Evolutionary conservation across 2,329 filamentous ascomycete species (phyloP).

Genomic region (Pseudogymnoascus sp.): DNA sequence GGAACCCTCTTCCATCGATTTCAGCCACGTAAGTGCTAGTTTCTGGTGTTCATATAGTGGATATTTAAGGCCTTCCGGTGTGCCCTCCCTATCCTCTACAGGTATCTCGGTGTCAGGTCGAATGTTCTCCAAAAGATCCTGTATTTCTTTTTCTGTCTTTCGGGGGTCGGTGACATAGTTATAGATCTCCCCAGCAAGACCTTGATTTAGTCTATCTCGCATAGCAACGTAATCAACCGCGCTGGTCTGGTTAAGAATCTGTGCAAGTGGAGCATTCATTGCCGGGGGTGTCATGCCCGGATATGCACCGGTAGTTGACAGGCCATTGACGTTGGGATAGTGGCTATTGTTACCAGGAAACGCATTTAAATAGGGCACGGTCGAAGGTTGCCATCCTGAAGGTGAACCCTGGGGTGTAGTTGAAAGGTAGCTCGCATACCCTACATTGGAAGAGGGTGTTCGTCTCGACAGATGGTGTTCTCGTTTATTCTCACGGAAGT

Average conservation of each 20-base stretch:
- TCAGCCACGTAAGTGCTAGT: constrained; percentile 68
- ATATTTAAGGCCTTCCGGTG: constrained; percentile 59
- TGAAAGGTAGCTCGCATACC: not conserved
- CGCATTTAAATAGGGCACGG: not conserved
- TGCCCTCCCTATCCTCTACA: constrained; percentile 54
- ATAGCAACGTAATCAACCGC: not conserved
- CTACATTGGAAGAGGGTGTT: not conserved
- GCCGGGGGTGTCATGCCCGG: not conserved
- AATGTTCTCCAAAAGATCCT: constrained; percentile 63
- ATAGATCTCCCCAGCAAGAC: constrained; percentile 2
- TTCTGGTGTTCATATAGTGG: constrained; percentile 75
- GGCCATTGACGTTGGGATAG: not conserved
- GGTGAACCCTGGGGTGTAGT: not conserved
- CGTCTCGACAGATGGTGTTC: not conserved
- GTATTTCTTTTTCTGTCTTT: constrained; percentile 56
- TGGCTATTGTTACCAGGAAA: not conserved
- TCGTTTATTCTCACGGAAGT: constrained; percentile 22
- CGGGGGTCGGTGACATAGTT: constrained; percentile 32
- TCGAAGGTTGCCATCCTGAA: not conserved
- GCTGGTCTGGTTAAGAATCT: constrained; percentile 8
- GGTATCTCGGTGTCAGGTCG: constrained; percentile 60
- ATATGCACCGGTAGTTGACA: not conserved
- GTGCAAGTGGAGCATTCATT: constrained; percentile 5
- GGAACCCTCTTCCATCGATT: constrained; percentile 59
- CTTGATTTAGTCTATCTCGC: not conserved